Conservation (phyloP, 805 yeast species). For the Candida qinlingensis region DNA sequence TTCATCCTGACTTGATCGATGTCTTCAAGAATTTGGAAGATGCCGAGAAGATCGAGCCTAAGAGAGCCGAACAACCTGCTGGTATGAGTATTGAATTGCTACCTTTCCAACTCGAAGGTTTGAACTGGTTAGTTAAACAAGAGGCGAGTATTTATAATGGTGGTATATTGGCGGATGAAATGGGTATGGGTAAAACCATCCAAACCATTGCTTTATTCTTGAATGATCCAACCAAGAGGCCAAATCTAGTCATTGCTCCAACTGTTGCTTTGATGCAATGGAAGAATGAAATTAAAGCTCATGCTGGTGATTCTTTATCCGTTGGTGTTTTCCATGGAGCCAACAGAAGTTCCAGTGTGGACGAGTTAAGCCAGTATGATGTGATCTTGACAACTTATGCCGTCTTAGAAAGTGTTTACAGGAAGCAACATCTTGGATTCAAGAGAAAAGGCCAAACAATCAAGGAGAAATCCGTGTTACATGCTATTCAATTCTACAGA, state of each 20-base stretch:
- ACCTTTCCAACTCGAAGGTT: constrained; percentile 92
- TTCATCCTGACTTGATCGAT: constrained; percentile 73
- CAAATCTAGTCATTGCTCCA: constrained; percentile 91
- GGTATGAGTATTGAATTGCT: constrained; percentile 69
- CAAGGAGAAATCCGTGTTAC: constrained; percentile 73
- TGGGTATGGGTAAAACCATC: constrained; percentile 99
- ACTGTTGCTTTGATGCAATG: constrained; percentile 99
- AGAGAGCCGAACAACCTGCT: constrained; percentile 66
- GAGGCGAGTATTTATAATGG: constrained; percentile 78
- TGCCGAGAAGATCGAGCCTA: constrained; percentile 41
- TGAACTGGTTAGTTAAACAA: constrained; percentile 82
- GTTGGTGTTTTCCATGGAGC: constrained; percentile 85
- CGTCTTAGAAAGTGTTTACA: constrained; percentile 78
- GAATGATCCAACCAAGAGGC: constrained; percentile 58
- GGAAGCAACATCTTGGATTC: constrained; percentile 83
- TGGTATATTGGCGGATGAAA: constrained; percentile 95
- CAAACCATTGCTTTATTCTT: constrained; percentile 89
- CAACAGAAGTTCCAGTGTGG: constrained; percentile 48
- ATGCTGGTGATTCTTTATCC: constrained; percentile 65
- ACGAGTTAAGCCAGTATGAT: constrained; percentile 59
- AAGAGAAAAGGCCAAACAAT: constrained; percentile 63
- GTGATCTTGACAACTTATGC: constrained; percentile 91
- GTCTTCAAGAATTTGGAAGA: constrained; percentile 63
- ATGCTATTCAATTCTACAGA: constrained; percentile 69
- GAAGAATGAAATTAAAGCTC: constrained; percentile 87